Evolutionary conservation across 1,284 basidiomycete species (phyloP).

Genomic region (Microbotryum lychnidis-dioicae): DNA sequence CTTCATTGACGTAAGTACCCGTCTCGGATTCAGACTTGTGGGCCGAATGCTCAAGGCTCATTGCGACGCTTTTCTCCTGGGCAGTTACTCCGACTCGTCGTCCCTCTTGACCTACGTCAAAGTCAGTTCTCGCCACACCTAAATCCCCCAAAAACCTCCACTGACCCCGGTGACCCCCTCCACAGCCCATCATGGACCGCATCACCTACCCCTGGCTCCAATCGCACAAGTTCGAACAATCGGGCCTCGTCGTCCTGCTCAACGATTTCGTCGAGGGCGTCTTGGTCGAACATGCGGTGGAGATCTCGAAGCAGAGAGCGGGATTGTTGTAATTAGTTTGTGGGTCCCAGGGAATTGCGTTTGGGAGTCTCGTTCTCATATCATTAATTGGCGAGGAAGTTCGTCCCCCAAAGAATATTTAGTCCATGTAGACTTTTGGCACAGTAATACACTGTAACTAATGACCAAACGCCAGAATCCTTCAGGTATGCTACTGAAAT

Average conservation of each 20-base stretch:
- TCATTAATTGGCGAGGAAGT: no score
- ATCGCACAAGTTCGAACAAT: slow-evolving; percentile 6
- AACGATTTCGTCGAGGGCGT: slow-evolving; percentile 23
- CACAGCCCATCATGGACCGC: slow-evolving; percentile 8
- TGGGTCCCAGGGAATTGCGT: no score
- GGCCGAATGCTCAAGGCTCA: not conserved
- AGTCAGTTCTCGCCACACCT: not conserved
- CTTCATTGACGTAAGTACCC: slow-evolving; percentile 9
- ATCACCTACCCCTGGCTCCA: slow-evolving; percentile 19
- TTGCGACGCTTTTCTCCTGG: not conserved
- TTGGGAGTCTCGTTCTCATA: no score
- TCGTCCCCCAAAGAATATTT: no score
- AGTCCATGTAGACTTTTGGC: no score
- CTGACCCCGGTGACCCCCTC: not conserved
- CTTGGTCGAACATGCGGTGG: slow-evolving; percentile 19
- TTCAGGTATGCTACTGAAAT: no score
- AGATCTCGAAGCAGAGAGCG: slow-evolving; percentile 11
- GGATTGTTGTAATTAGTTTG: not conserved
- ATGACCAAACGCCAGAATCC: no score
- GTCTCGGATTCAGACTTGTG: not conserved
- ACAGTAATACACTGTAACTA: no score
- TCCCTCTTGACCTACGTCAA: slow-evolving; percentile 19
- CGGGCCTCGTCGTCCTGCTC: slow-evolving; percentile 13
- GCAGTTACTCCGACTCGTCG: slow-evolving; percentile 16
- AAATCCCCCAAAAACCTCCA: not conserved